A percentile compares a stretch with the other conserved stretches of the same genome.
Conservation (phyloP, 331 rosid genomes). For the Spiraea crenata region DNA sequence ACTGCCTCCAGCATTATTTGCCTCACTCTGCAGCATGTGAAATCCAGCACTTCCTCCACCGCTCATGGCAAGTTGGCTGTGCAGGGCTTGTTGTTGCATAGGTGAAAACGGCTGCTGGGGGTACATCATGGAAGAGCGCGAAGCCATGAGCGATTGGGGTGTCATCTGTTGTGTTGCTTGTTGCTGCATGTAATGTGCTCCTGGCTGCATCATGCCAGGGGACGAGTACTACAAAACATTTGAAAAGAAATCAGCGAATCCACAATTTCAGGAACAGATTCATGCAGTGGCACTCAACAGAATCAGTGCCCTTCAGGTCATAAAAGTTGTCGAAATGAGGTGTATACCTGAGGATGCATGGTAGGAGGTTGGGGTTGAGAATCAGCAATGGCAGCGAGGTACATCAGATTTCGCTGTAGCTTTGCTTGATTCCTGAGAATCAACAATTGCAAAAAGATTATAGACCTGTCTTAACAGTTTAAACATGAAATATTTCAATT, state of each 20-base stretch:
- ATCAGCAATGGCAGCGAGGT: slow-evolving; percentile 98
- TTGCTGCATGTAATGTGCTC: slow-evolving; percentile 83
- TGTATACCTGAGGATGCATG: slow-evolving; percentile 77
- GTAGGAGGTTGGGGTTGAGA: slow-evolving; percentile 94
- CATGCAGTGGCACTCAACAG: not conserved
- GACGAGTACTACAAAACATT: slow-evolving; percentile 58
- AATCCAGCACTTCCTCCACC: slow-evolving; percentile 54
- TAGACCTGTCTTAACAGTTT: not conserved
- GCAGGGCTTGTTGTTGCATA: slow-evolving; percentile 76
- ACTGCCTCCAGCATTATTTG: slow-evolving; percentile 56
- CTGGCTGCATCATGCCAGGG: slow-evolving; percentile 70
- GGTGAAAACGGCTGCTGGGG: slow-evolving; percentile 70
- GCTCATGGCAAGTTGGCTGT: slow-evolving; percentile 65
- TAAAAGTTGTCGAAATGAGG: not conserved
- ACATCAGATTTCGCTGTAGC: slow-evolving; percentile 96
- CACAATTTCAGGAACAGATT: not conserved
- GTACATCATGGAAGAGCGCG: slow-evolving; percentile 81
- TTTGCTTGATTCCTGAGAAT: slow-evolving; percentile 99
- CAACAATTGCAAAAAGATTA: not conserved
- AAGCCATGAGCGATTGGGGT: slow-evolving; percentile 86
- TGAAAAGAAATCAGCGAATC: not conserved
- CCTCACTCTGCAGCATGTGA: slow-evolving; percentile 75
- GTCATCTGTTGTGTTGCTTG: slow-evolving; percentile 83
- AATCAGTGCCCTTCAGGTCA: not conserved
- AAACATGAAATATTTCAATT: not conserved